phyloP scores from a whole-genome alignment of 768 basidiomycete genomes.

The Pisolithus tinctorius region DNA sequence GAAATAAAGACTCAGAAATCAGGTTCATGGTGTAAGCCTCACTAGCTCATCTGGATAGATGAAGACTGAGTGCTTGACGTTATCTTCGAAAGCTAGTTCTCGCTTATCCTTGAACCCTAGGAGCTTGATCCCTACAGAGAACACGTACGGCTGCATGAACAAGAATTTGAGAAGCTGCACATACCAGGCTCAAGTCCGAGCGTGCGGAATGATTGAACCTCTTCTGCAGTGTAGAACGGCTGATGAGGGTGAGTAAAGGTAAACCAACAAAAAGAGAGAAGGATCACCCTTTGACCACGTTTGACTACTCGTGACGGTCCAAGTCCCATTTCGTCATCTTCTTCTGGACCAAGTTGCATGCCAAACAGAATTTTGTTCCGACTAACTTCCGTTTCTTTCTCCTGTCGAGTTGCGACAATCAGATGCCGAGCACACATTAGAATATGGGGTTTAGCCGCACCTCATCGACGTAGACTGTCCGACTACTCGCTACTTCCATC shows the following conservation, averaged over 20 bases:
- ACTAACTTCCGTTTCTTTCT: conserved; percentile 23
- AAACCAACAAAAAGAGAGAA: background rate
- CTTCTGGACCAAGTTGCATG: conserved; percentile 30
- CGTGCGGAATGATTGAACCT: conserved; percentile 76
- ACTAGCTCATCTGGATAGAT: conserved; percentile 91
- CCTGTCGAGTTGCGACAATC: conserved; percentile 11
- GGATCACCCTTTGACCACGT: conserved; percentile 42
- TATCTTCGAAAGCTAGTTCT: conserved; percentile 78
- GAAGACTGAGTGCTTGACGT: conserved; percentile 86
- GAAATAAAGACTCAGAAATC: background rate
- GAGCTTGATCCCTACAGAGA: conserved; percentile 66
- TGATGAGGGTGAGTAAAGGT: conserved; percentile 19
- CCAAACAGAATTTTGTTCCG: conserved; percentile 22
- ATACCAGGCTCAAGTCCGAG: conserved; percentile 71
- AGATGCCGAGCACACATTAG: conserved; percentile 1
- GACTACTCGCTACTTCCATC: conserved; percentile 68
- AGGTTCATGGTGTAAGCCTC: conserved; percentile 10
- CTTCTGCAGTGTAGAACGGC: conserved; percentile 84
- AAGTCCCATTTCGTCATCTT: conserved; percentile 31
- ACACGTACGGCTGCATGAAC: background rate
- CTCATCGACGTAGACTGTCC: conserved; percentile 73
- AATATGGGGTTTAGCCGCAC: conserved; percentile 19
- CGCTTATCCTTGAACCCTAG: conserved; percentile 82
- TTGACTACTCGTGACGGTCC: conserved; percentile 41
- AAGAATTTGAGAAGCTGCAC: conserved; percentile 7